Conservation (phyloP, 2,329 filamentous ascomycete species). For the Colletotrichum sp. region DNA sequence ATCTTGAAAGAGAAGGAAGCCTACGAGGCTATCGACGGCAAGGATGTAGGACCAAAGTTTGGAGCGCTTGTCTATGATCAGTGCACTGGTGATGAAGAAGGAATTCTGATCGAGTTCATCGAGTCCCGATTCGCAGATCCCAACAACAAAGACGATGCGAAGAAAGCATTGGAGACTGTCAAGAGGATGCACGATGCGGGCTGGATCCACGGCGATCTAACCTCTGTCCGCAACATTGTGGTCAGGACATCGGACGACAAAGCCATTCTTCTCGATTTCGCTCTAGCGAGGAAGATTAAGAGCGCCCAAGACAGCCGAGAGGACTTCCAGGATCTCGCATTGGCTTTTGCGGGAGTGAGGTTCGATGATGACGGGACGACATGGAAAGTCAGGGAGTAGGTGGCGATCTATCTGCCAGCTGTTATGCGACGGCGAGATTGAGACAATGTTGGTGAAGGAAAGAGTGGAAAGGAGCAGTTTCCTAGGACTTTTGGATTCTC, state of each 20-base stretch:
- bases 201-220: background rate
- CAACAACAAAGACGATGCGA: background rate
- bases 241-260: background rate
- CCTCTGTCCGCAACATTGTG: background rate
- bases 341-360: background rate
- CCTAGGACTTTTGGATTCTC: rapidly evolving
- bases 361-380: background rate
- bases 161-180: background rate
- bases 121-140: background rate
- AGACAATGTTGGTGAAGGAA: rapidly evolving
- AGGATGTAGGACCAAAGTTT: background rate
- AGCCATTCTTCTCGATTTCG: background rate
- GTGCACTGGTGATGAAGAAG: background rate
- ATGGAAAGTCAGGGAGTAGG: background rate
- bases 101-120: background rate
- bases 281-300: background rate
- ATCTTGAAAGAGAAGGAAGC: background rate
- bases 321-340: background rate
- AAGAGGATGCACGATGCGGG: background rate
- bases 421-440: too few relatives aligned
- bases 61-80: background rate
- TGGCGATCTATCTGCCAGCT: too few relatives aligned
- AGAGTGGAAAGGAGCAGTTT: too few relatives aligned
- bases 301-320: background rate
- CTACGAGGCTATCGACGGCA: background rate